These are phyloP conservation scores for Curvularia sp. DNA, from an alignment of 2,329 filamentous ascomycete species.

Conservation along the genomic window DNA sequence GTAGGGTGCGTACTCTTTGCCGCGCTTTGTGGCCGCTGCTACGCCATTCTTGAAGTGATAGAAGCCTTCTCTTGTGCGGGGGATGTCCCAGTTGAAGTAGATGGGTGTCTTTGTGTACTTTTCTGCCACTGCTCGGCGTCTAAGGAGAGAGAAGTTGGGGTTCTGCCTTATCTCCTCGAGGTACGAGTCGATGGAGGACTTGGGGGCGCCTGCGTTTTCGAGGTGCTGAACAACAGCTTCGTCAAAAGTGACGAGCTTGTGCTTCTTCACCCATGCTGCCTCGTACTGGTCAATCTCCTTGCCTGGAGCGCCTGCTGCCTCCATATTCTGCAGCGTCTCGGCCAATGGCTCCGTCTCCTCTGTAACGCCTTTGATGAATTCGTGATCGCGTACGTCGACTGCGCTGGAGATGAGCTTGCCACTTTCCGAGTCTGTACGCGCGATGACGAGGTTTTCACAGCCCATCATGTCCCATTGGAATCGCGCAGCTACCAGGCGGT, in stretches of 20 bases:
- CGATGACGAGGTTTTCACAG: conserved; percentile 91
- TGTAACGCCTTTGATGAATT: conserved; percentile 90
- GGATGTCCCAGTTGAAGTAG: conserved; percentile 88
- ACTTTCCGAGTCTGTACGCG: conserved; percentile 93
- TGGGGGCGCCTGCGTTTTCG: conserved; percentile 67
- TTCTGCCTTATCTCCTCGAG: conserved; percentile 67
- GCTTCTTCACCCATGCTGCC: conserved; percentile 83
- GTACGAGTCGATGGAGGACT: conserved; percentile 73
- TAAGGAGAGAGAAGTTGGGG: conserved; percentile 77
- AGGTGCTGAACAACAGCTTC: conserved; percentile 85
- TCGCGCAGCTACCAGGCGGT: conserved; percentile 85
- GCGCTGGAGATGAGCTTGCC: conserved; percentile 88
- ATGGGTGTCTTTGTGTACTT: conserved; percentile 72
- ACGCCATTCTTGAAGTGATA: conserved; percentile 90
- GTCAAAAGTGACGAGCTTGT: conserved; percentile 88
- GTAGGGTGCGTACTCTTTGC: conserved; percentile 87
- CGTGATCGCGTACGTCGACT: conserved; percentile 93
- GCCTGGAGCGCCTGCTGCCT: conserved; percentile 76
- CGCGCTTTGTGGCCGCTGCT: conserved; percentile 87
- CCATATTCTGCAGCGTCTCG: conserved; percentile 90
- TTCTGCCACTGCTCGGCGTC: conserved; percentile 75
- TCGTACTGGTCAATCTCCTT: conserved; percentile 87
- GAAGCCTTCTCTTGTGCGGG: conserved; percentile 90
- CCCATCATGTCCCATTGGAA: conserved; percentile 99
- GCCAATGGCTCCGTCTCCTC: conserved; percentile 82